Conservation (phyloP, 164 flowering plant genomes). For the Sextonia rubra region DNA sequence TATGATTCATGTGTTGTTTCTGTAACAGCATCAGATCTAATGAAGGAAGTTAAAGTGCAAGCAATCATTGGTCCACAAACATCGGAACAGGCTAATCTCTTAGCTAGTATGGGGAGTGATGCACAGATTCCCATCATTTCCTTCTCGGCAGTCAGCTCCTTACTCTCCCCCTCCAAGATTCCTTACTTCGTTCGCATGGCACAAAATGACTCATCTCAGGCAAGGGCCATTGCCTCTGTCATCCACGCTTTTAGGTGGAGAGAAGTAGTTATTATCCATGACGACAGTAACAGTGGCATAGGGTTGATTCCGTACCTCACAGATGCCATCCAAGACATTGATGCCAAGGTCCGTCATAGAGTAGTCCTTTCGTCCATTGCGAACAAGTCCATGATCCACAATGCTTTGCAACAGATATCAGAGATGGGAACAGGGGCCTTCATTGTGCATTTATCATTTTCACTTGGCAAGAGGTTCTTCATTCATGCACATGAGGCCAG, state of each 20-base stretch:
- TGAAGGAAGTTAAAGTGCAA: constrained; percentile 25
- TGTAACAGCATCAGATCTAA: constrained; percentile 27
- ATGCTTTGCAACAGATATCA: constrained; percentile 7
- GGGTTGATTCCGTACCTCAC: constrained; percentile 23
- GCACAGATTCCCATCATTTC: constrained; percentile 39
- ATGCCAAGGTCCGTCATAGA: constrained; percentile 21
- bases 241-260: constrained; percentile 29
- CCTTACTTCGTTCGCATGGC: constrained; percentile 33
- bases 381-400: constrained; percentile 3
- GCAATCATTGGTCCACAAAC: constrained; percentile 30
- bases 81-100: constrained; percentile 22
- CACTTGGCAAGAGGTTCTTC: constrained; percentile 10
- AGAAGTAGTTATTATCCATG: constrained; percentile 29
- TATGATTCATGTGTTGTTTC: background rate
- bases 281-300: constrained; percentile 20
- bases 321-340: constrained; percentile 19
- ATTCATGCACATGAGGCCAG: background rate
- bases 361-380: constrained; percentile 10
- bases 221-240: constrained; percentile 23
- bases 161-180: constrained; percentile 14
- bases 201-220: constrained; percentile 32
- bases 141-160: constrained; percentile 38
- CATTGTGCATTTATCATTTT: constrained; percentile 12
- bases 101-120: constrained; percentile 23
- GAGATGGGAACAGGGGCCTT: constrained; percentile 20